These are phyloP conservation scores for Chytriomyces hyalinus DNA, from an alignment of 192 early-diverging fungal species.

Conservation along the genomic window DNA sequence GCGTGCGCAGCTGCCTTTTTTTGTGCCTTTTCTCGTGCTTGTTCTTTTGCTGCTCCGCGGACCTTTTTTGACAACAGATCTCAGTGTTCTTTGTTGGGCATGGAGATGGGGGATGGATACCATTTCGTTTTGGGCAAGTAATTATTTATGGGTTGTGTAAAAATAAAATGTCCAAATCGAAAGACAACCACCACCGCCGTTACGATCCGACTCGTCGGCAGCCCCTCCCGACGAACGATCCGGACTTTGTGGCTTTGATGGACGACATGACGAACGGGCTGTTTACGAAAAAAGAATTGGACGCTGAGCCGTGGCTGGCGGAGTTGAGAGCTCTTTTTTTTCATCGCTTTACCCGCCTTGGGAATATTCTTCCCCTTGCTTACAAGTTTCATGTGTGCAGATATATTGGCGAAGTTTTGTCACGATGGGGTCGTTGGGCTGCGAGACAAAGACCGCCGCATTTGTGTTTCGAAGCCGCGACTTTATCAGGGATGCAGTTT, in stretches of 20 bases:
- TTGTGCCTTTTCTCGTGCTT: no score
- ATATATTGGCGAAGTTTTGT: constrained; percentile 40
- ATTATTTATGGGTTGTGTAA: no score
- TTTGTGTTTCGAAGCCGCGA: constrained; percentile 49
- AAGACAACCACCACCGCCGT: not conserved
- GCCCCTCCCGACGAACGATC: constrained; percentile 21
- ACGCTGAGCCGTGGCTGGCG: constrained; percentile 34
- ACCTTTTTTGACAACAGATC: no score
- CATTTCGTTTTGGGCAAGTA: no score
- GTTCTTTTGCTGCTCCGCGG: no score
- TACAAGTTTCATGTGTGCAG: no score
- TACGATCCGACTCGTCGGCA: constrained; percentile 18
- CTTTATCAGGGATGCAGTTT: constrained; percentile 36
- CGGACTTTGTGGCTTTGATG: constrained; percentile 28
- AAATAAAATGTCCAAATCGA: not conserved
- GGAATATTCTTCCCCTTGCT: no score
- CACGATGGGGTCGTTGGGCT: constrained; percentile 47
- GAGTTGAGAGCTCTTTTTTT: not conserved
- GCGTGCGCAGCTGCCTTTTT: no score
- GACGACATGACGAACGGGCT: constrained; percentile 30
- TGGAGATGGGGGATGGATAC: no score
- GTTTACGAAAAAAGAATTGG: constrained; percentile 35
- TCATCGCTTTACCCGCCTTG: no score
- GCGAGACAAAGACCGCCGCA: constrained; percentile 35
- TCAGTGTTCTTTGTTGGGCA: no score